Evolutionary conservation across 2,329 filamentous ascomycete species (phyloP).

Genomic region (Periconia sp.): DNA sequence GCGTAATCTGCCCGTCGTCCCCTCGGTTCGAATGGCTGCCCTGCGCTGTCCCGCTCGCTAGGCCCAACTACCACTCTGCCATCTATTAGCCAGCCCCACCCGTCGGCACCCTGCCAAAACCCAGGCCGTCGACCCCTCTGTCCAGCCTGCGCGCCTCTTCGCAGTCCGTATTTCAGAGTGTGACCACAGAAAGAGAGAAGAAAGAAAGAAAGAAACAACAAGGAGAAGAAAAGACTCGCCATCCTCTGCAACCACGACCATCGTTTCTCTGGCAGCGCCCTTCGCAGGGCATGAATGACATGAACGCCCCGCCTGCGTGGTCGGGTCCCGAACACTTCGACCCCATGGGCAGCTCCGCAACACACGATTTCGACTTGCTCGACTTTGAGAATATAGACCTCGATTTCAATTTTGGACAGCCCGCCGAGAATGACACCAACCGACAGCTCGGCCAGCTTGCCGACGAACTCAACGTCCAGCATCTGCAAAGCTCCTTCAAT

Average conservation of each 20-base stretch:
- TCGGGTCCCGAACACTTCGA: slow-evolving; percentile 44
- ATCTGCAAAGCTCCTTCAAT: slow-evolving; percentile 34
- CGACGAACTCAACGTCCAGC: slow-evolving; percentile 36
- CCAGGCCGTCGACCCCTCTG: neutral
- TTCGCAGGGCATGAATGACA: slow-evolving; percentile 31
- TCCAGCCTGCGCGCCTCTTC: neutral
- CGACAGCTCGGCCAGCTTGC: slow-evolving; percentile 35
- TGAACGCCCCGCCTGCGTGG: slow-evolving; percentile 39
- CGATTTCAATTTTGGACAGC: slow-evolving; percentile 30
- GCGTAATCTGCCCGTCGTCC: neutral
- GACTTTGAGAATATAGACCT: slow-evolving; percentile 41
- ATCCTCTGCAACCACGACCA: neutral
- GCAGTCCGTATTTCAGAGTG: neutral
- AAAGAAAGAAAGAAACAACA: no score
- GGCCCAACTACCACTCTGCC: neutral
- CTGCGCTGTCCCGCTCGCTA: neutral
- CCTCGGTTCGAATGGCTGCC: neutral
- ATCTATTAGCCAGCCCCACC: slow-evolving; percentile 6
- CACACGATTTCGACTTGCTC: slow-evolving; percentile 45
- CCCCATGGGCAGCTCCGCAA: slow-evolving; percentile 35
- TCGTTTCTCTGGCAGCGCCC: neutral
- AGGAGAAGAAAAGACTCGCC: neutral
- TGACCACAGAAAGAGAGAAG: no score
- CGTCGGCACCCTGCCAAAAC: neutral
- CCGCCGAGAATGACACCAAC: slow-evolving; percentile 15